Conservation (phyloP, 495 filamentous ascomycete genomes). For the Penicillium herquei region DNA sequence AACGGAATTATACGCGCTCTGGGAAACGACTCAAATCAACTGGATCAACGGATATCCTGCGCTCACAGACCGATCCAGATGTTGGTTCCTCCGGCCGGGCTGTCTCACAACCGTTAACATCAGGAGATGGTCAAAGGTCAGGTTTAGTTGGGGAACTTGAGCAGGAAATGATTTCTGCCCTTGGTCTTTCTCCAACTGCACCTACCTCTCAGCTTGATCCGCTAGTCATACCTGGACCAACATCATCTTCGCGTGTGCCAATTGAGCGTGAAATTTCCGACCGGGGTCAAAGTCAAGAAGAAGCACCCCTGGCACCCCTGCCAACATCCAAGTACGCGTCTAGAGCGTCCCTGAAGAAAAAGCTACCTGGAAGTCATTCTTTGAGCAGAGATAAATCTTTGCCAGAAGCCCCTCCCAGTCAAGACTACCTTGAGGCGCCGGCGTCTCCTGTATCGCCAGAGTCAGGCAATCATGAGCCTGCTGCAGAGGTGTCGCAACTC, state of each 20-base stretch:
- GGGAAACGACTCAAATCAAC: slow-evolving; percentile 10
- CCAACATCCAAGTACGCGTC: background rate
- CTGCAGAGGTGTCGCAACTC: background rate
- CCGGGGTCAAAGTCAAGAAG: background rate
- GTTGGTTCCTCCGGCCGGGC: background rate
- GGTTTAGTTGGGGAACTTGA: slow-evolving; percentile 15
- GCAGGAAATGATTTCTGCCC: slow-evolving; percentile 27
- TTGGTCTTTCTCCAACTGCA: slow-evolving; percentile 25
- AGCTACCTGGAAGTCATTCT: background rate
- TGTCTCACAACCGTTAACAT: background rate
- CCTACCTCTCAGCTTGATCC: slow-evolving; percentile 9
- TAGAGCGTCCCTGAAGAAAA: background rate
- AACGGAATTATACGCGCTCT: background rate
- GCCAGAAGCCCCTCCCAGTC: slow-evolving; percentile 7
- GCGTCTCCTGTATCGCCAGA: background rate
- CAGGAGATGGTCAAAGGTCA: slow-evolving; percentile 2
- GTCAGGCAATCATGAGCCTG: background rate
- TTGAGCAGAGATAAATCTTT: background rate
- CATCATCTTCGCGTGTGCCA: background rate
- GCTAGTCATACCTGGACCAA: background rate
- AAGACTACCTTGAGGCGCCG: slow-evolving; percentile 1
- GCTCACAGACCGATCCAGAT: background rate
- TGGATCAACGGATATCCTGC: slow-evolving; percentile 5
- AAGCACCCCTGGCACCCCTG: background rate
- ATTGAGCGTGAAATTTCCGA: background rate